Evolutionary conservation across 257 asterid species (phyloP).

Genomic region (Ophiorrhiza pumila): DNA sequence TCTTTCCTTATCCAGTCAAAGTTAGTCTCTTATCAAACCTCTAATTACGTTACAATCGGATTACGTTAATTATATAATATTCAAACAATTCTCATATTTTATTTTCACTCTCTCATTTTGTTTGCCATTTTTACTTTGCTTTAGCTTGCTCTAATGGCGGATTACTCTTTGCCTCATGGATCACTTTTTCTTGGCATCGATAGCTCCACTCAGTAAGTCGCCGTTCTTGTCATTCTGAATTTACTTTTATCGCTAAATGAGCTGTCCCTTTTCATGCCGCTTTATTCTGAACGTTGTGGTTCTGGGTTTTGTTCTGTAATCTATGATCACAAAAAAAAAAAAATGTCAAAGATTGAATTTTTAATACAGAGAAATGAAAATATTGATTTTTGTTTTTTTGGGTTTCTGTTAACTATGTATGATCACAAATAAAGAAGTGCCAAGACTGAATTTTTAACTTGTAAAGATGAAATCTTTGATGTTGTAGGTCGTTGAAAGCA

Average conservation of each 20-base stretch:
- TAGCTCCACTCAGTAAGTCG: constrained; percentile 85
- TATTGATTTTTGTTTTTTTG: constrained; percentile 8
- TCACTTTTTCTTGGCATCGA: constrained; percentile 82
- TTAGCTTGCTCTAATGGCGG: constrained; percentile 43
- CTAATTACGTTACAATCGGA: too few species aligned
- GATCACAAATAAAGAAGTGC: constrained; percentile 43
- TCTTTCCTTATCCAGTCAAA: too few species aligned
- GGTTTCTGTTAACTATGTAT: not conserved
- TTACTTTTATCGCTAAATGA: not conserved
- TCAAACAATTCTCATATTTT: not conserved
- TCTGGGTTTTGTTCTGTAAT: not conserved
- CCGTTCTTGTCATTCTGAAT: not conserved
- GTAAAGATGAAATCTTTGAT: constrained; percentile 2
- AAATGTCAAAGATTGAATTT: constrained; percentile 42
- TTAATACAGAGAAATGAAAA: not conserved
- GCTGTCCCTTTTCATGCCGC: not conserved
- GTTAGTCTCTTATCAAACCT: too few species aligned
- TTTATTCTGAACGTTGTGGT: not conserved
- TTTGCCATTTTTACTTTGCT: not conserved
- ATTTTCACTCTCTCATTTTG: not conserved
- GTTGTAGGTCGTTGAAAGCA: constrained; percentile 82
- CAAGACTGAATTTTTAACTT: constrained; percentile 48
- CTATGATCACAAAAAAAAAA: not conserved
- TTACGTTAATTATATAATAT: too few species aligned
- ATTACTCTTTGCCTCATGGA: constrained; percentile 55